Conservation (phyloP, 306 rosid genomes). For the barrel medic (Medicago truncatula) region MtrunA17r5.0-ANR NC_053045.1:39537001-39537500, state of each 20-base stretch:
- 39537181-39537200: slow-evolving; percentile 69
- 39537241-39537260: neutral
- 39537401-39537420: too few species aligned
- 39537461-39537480: neutral
- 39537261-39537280: slow-evolving; percentile 8
- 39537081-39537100: slow-evolving; percentile 70
- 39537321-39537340: neutral
- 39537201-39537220: slow-evolving; percentile 54
- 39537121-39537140: slow-evolving; percentile 76
- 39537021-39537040: slow-evolving; percentile 52
- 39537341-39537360: neutral
- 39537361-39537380: too few species aligned
- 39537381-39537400: too few species aligned
- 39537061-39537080: slow-evolving; percentile 53
- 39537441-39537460: neutral
- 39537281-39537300: neutral
- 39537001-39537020: slow-evolving; percentile 45
- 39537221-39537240: slow-evolving; percentile 49
- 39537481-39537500: too few species aligned
- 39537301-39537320: slow-evolving; percentile 1
- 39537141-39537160: slow-evolving; percentile 85
- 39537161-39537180: slow-evolving; percentile 78
- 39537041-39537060: slow-evolving; percentile 53
- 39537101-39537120: slow-evolving; percentile 70
- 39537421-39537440: too few species aligned